phyloP scores from a whole-genome alignment of 805 yeast species.

The Candida hungchunana region DNA sequence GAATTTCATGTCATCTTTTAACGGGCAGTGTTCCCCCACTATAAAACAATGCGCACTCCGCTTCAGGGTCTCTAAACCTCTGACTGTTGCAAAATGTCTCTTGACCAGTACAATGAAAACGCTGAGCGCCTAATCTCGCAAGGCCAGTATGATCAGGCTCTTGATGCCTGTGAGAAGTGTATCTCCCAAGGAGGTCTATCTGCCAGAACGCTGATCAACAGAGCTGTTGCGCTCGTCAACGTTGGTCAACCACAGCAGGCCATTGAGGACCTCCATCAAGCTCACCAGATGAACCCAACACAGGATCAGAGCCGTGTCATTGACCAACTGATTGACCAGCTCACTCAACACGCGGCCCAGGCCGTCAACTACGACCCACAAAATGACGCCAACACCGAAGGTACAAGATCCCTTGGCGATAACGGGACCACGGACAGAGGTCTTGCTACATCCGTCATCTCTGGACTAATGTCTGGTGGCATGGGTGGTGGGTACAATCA shows the following conservation, averaged over 20 bases:
- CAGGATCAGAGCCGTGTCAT: constrained; percentile 16
- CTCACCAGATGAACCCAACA: constrained; percentile 21
- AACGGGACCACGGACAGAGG: constrained; percentile 21
- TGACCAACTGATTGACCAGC: constrained; percentile 18
- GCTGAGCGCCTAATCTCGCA: constrained; percentile 13
- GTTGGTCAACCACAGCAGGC: constrained; percentile 20
- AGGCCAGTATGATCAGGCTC: constrained; percentile 13
- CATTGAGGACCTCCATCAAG: constrained; percentile 21
- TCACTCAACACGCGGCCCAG: constrained; percentile 22
- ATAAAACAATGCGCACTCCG: no score
- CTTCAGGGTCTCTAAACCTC: no score
- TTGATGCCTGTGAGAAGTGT: constrained; percentile 10
- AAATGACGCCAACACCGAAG: constrained; percentile 17
- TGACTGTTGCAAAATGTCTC: no score
- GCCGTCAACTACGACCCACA: constrained; percentile 9
- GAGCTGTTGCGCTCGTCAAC: constrained; percentile 19
- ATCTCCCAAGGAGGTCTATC: constrained; percentile 19
- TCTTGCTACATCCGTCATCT: constrained; percentile 17
- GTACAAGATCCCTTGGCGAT: constrained; percentile 20
- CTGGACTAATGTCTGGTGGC: constrained; percentile 21
- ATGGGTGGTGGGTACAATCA: constrained; percentile 15
- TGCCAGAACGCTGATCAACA: constrained; percentile 20
- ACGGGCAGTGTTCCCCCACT: no score
- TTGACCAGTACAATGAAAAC: constrained; percentile 10
- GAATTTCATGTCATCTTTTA: constrained; percentile 9